These are phyloP conservation scores for Nidula niveotomentosa DNA, from an alignment of 1,284 basidiomycete genomes.

Conservation along the genomic window DNA sequence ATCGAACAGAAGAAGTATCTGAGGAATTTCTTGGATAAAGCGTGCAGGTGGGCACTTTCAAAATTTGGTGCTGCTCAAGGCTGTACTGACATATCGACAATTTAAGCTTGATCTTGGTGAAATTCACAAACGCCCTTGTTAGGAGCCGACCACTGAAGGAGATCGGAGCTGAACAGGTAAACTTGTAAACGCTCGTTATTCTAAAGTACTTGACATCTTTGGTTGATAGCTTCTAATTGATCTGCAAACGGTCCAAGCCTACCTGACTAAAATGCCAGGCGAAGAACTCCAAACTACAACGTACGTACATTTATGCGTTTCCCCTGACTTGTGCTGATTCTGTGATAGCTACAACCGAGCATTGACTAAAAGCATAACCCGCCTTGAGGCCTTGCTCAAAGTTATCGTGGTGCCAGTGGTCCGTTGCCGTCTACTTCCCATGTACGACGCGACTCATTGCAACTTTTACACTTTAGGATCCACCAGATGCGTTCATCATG, in stretches of 20 bases:
- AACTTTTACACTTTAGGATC: constrained; percentile 53
- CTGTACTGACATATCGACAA: too few species aligned
- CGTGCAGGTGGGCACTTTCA: constrained; percentile 61
- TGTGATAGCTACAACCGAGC: constrained; percentile 73
- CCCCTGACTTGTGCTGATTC: neutral
- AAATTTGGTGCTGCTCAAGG: too few species aligned
- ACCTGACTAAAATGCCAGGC: constrained; percentile 81
- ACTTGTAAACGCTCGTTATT: constrained; percentile 4
- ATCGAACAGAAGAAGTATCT: constrained; percentile 94
- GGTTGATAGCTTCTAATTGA: constrained; percentile 80
- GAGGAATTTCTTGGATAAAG: constrained; percentile 90
- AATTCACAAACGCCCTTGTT: constrained; percentile 87
- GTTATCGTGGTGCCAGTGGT: constrained; percentile 91
- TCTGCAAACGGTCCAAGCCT: constrained; percentile 84
- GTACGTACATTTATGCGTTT: constrained; percentile 30
- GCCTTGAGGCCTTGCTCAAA: constrained; percentile 89
- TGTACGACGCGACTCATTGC: constrained; percentile 21
- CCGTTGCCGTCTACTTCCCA: too few species aligned
- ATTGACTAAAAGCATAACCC: constrained; percentile 77
- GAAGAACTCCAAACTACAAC: constrained; percentile 57
- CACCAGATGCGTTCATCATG: constrained; percentile 90
- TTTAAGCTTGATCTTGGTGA: constrained; percentile 72
- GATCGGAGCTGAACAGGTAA: constrained; percentile 90
- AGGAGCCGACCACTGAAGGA: constrained; percentile 87
- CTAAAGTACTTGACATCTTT: neutral